Base-by-base conservation (phyloP, 768 basidiomycete genomes). In the Tulasnella sp. region DNA sequence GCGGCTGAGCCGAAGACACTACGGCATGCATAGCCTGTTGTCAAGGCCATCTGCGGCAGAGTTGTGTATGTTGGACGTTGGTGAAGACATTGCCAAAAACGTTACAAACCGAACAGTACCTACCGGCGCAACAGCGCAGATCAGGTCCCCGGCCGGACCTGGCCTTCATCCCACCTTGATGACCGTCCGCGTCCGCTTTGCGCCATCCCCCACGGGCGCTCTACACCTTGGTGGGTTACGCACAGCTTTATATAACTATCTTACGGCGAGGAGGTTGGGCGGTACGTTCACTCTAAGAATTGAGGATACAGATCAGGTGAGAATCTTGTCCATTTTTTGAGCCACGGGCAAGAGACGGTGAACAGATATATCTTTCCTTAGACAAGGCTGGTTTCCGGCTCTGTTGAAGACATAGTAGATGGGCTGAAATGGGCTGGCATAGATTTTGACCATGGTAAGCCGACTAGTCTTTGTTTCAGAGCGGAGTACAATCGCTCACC, bases 161-260 rank as follows among this genome's bases (percentile, higher is more conserved):
- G n/a, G n/a, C n/a, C n/a, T n/a, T n/a, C n/a, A n/a, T n/a, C n/a
- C n/a, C n/a, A n/a, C 21, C 15, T 24, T 29, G 19, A 53, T 54
- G 53, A 54, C 34, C 19, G 53, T 54, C 38, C 38, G 53, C 9
- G 34, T 98, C 15, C 84, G 96, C 15, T 98, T 99, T 70, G 96
- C 94, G 2, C 96, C 96, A 0, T 98, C 96, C 0, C 96, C 96
- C 0, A 99, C 96, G 0, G 96, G 96, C 1, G 79, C 85, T 30
- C 74, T 98, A 3, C 96, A 99, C 70, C 81, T 99, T 1, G 96
- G 96, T 0, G 96, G 96, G 0, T 80, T 99, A 12, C 75, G 96
- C 17, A 98, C 93, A 56, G 96, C 93, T 0, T 73, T 99, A 1
- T 94, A 92, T 71, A 98, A 98, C 66, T 80, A 96, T 66, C 71